Evolutionary conservation across 1,284 basidiomycete genomes (phyloP), one percentile per base, ranked within the genome.

Genomic region (Porogramme epimiltina): DNA sequence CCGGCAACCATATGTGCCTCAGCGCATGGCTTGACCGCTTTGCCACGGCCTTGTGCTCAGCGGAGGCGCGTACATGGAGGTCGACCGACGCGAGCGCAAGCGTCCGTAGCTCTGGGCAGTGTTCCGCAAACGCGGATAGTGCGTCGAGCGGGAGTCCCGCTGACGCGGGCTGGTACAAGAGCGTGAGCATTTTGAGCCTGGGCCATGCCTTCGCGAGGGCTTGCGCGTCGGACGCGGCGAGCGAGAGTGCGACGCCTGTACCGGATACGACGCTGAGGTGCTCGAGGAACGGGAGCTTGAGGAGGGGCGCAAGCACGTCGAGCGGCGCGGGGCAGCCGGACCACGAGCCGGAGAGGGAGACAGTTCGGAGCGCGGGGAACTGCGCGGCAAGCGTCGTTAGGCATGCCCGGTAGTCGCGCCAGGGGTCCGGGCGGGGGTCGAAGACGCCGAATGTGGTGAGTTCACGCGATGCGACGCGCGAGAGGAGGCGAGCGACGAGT

Each of bases 81-180:
- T 55, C 53, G 23, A 55, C 46, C 28, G 53, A 55, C 15, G 53
- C 45, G 31, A 55, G 49, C 49, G 45, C 47, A 23, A 55, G 45
- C 41, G 53, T 51, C 28, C 34, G 49, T 28, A 55, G 43, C 6
- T 15, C 34, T 8, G 53, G 53, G 20, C 53, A 55, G 34, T 48
- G 53, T 31, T 19, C 38, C 5, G 42, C 53, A 33, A 55, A 51
- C 20, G 45, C 45, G 10, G 25, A 24, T 16, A 55, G 53, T 24
- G 53, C 45, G 31, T 47, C 45, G 38, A 51, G 43, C 20, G 53
- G 49, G 23, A 55, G 53, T 45, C 23, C 38, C 10, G 42, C 33
- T 19, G 40, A 45, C 6, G 46, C 45, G 24, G 53, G 24, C 25
- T 47, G 45, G 49, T 55, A 55, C 3, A 55, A 42, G 42, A 55